Evolutionary conservation across 495 filamentous ascomycete species (phyloP), one percentile per base, ranked within the genome.

Genomic region (Rusavskia elegans): DNA sequence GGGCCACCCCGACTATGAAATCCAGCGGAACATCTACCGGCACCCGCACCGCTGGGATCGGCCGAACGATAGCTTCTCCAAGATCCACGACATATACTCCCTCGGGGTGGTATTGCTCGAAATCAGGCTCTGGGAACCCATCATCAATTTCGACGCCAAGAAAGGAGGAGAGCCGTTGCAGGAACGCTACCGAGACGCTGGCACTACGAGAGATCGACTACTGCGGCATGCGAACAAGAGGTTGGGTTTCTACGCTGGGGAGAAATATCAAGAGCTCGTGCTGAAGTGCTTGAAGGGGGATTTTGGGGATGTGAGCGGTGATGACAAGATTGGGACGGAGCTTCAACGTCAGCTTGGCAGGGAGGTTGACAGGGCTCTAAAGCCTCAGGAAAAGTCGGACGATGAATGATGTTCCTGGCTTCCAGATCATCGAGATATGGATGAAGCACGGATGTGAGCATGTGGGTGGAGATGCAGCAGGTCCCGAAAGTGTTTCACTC

Each of bases 41-140:
- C 64, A 66, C 50, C 65, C 62, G 29, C 60, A 59, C 14, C 51
- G 65, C 9, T 57, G 61, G 50, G 63, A 63, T 6, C 40, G 46
- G 14, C 64, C 64, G 3, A 53, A 48, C 36, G 49, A 45, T 9
- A 35, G 36, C 1, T 66, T 66, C 51, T 61, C 42, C 45, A 63
- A 64, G 46, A 38, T 60, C 13, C 61, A 66, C 53, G 66, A 69
- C 55, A 68, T 66, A 19, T 69, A 69, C 46, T 57, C 50, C 25
- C 37, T 66, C 10, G 57, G 59, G 23, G 57, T 59, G 10, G 56
- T 61, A 23, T 40, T 66, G n/a, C 55, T 67, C 3, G 65, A 67
- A 40, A 64, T 64, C n/a, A 63, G 62, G 32, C 42, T 57, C 8
- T 58, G 55, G 54, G 50, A 48, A 25, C 25, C 45, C 36, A 38